These are phyloP conservation scores for Tephrocybe sp. DNA, from an alignment of 768 basidiomycete genomes.

Conservation along the genomic window DNA sequence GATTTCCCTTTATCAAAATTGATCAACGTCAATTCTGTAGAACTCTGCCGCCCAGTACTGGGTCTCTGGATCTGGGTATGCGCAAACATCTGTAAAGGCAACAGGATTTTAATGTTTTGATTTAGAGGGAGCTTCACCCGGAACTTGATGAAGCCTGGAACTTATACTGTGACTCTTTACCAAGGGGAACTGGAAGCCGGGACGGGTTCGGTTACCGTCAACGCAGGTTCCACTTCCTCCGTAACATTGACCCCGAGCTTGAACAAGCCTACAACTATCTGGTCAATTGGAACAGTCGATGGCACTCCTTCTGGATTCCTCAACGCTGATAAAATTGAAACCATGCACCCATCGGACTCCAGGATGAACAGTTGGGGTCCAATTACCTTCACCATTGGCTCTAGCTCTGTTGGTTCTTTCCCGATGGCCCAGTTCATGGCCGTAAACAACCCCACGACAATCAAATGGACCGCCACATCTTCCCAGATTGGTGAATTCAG, in stretches of 20 bases:
- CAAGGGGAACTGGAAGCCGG: conserved; percentile 45
- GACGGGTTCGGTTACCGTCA: conserved; percentile 39
- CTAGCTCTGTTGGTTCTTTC: conserved; percentile 36
- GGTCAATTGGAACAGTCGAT: conserved; percentile 46
- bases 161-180: conserved; percentile 43
- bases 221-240: conserved; percentile 35
- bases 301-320: conserved; percentile 47
- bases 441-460: conserved; percentile 43
- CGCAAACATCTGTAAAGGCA: background rate
- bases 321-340: conserved; percentile 49
- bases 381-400: conserved; percentile 43
- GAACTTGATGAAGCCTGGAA: conserved; percentile 46
- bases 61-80: conserved; percentile 37
- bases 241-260: conserved; percentile 30
- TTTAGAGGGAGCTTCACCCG: conserved; percentile 39
- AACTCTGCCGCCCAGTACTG: conserved; percentile 48
- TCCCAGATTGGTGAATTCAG: conserved; percentile 35
- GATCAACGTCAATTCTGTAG: conserved; percentile 14
- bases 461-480: conserved; percentile 39
- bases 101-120: background rate
- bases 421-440: conserved; percentile 51
- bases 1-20: background rate
- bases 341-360: conserved; percentile 48
- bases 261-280: conserved; percentile 35
- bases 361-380: conserved; percentile 47